A percentile compares a stretch with the other conserved stretches of the same genome.
phyloP scores from a whole-genome alignment of 2,329 filamentous ascomycete genomes.

The Bipolaris oryzae region DNA sequence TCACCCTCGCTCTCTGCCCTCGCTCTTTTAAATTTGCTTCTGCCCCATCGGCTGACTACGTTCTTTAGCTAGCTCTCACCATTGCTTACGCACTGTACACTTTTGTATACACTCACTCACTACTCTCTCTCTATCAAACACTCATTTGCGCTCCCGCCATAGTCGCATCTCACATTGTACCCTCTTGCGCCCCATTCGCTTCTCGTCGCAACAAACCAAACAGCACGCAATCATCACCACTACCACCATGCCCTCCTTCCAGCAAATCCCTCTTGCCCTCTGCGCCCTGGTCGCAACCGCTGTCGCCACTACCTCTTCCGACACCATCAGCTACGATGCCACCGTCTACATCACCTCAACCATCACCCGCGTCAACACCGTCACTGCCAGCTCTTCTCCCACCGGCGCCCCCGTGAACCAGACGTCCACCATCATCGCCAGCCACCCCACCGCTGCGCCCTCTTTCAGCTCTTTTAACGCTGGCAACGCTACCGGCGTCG shows the following conservation, averaged over 20 bases:
- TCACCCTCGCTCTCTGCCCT: slow-evolving; percentile 18
- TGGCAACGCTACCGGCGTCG: slow-evolving; percentile 29
- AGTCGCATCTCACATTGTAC: slow-evolving; percentile 14
- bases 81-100: slow-evolving; percentile 1
- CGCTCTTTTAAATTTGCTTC: slow-evolving; percentile 8
- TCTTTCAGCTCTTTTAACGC: slow-evolving; percentile 25
- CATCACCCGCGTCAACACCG: slow-evolving; percentile 48
- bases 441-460: slow-evolving; percentile 22
- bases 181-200: slow-evolving; percentile 10
- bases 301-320: slow-evolving; percentile 26
- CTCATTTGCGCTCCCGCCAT: slow-evolving; percentile 21
- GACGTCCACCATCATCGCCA: slow-evolving; percentile 40
- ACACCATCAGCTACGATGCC: slow-evolving; percentile 33
- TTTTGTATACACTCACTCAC: background rate
- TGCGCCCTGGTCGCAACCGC: slow-evolving; percentile 43
- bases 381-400: slow-evolving; percentile 42
- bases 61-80: slow-evolving; percentile 4
- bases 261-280: slow-evolving; percentile 42
- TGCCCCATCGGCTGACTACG: background rate
- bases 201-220: slow-evolving; percentile 8
- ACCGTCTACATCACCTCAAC: slow-evolving; percentile 48
- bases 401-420: slow-evolving; percentile 37
- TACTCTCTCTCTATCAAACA: slow-evolving; percentile 15
- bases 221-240: slow-evolving; percentile 13
- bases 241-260: slow-evolving; percentile 46